phyloP scores from a whole-genome alignment of 2,329 filamentous ascomycete species.

The Fusarium oxysporum region DNA sequence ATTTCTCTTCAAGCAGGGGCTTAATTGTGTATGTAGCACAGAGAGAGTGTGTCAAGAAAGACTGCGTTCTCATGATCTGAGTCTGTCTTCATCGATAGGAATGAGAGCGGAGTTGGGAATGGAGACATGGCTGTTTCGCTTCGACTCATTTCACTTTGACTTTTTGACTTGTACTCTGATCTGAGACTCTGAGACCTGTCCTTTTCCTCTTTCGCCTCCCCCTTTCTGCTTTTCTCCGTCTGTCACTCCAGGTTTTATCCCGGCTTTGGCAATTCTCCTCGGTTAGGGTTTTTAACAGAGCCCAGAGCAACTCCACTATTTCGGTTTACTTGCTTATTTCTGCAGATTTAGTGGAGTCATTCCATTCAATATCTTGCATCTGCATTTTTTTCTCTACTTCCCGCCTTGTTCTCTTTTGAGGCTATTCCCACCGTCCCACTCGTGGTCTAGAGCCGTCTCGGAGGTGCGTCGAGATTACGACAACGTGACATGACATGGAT shows the following conservation, averaged over 20 bases:
- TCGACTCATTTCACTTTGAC: conserved; percentile 2
- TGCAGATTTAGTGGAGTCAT: conserved; percentile 14
- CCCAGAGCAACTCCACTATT: conserved; percentile 27
- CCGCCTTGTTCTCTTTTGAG: conserved; percentile 20
- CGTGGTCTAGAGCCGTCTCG: conserved; percentile 3
- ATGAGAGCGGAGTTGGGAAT: conserved; percentile 24
- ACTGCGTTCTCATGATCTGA: conserved; percentile 6
- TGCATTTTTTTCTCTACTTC: background rate
- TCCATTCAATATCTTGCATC: background rate
- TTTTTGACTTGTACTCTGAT: background rate
- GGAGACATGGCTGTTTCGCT: conserved; percentile 17
- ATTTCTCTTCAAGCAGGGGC: conserved; percentile 3
- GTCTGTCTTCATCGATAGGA: conserved; percentile 1
- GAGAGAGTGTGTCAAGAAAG: background rate
- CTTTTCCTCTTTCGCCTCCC: conserved; percentile 20
- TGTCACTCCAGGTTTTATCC: conserved; percentile 28
- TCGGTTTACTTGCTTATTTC: conserved; percentile 27
- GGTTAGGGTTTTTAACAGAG: conserved; percentile 7
- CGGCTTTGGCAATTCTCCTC: conserved; percentile 26
- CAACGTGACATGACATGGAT: conserved; percentile 16
- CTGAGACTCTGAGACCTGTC: background rate
- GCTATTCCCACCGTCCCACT: conserved; percentile 31
- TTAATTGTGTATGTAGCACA: background rate
- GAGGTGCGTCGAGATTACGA: conserved; percentile 21
- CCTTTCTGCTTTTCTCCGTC: conserved; percentile 7